Base-by-base conservation (phyloP, 1,284 basidiomycete species). In the Cerioporus squamosus region DNA sequence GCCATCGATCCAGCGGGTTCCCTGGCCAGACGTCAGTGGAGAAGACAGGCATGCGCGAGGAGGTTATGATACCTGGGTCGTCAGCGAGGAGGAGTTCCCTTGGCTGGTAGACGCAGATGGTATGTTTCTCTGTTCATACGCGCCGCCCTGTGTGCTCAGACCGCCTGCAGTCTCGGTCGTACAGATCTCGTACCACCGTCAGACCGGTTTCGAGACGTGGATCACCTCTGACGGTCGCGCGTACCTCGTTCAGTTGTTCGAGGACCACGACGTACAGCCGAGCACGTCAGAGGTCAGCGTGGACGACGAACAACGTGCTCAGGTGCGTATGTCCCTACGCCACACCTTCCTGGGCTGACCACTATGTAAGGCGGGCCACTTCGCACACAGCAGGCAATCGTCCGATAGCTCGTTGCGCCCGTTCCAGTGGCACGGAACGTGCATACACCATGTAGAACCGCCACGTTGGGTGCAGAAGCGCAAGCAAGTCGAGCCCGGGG, bases 221-320 rank as follows among this genome's bases (percentile, higher is more conserved):
- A 82, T 91, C 47, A 91, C 91, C 2, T 91, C 90, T 2, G 91
- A 93, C 63, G 91, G 91, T 40, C 76, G 90, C 62, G 90, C 82
- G 15, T 93, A 93, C 68, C 83, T 93, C 60, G 90, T 91, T 5
- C 84, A 84, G 57, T 75, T 91, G 18, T 76, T 69, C 51, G 66
- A 70, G 33, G 63, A 64, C 40, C 62, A 68, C 31, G 53, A 61
- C 39, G 33, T 65, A 7, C 53, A 44, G 9, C 44, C 57, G 1
- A 60, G 55, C 40, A 54, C 53, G 2, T 67, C 66, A 5, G 62
- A 65, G 17, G 56, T 53, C 15, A 69, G 64, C 49, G 55, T 53
- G 3, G 59, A 53, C 2, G 65, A 46, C 24, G 63, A 63, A 29
- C 63, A 64, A n/a, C 51, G 51, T 6, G 47, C 51, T 5, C 61